These are phyloP conservation scores for Dysphania ambrosioides DNA, from an alignment of 148 eudicot species.

Conservation along the genomic window DNA sequence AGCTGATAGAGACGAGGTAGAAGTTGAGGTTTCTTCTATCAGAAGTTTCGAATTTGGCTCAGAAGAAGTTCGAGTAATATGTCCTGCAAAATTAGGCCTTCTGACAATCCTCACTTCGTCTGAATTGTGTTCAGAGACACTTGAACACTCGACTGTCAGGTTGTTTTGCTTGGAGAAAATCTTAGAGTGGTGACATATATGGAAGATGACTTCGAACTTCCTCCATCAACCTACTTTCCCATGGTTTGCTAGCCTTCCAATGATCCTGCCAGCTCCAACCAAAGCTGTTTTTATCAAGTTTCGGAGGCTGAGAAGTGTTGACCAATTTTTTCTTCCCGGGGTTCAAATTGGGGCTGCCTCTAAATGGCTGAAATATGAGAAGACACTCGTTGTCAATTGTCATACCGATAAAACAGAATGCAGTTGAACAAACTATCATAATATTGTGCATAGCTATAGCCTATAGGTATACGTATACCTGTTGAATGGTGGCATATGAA, in stretches of 20 bases:
- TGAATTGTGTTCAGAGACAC: constrained; percentile 34
- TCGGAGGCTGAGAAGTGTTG: constrained; percentile 24
- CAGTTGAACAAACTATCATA: background rate
- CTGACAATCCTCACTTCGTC: constrained; percentile 35
- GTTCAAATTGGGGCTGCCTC: constrained; percentile 36
- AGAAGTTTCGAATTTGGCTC: constrained; percentile 40
- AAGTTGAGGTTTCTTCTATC: constrained; percentile 53
- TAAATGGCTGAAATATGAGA: constrained; percentile 42
- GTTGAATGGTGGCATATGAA: constrained; percentile 51
- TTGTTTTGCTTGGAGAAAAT: constrained; percentile 24
- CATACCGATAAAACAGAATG: background rate
- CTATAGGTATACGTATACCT: constrained; percentile 48
- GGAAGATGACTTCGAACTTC: constrained; percentile 39
- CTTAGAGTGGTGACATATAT: constrained; percentile 34
- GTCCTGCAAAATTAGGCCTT: constrained; percentile 35
- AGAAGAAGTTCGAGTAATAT: constrained; percentile 35
- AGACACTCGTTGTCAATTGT: background rate
- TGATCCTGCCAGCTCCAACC: constrained; percentile 70
- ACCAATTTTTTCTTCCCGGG: constrained; percentile 35
- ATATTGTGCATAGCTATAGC: background rate
- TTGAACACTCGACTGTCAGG: constrained; percentile 28
- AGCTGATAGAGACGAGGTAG: constrained; percentile 49
- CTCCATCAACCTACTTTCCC: constrained; percentile 56
- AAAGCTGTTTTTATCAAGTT: constrained; percentile 37
- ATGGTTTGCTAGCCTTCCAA: constrained; percentile 76